Evolutionary conservation across 2,329 filamentous ascomycete species (phyloP).

Genomic region (Microdochium trichocladiopsis): DNA sequence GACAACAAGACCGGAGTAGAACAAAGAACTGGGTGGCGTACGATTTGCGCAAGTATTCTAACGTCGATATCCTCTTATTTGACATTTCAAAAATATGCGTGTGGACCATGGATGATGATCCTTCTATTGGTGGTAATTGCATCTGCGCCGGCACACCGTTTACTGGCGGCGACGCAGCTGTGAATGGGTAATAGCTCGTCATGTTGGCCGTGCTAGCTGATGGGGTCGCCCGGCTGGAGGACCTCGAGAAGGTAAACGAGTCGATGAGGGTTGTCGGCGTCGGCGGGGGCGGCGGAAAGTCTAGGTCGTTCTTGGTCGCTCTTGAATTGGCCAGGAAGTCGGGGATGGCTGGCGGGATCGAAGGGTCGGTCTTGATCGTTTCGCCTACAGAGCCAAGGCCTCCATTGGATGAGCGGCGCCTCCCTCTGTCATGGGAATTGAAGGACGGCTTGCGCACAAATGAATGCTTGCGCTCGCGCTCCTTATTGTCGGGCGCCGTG

Average conservation of each 20-base stretch:
- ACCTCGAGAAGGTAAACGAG: background rate
- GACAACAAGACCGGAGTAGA: background rate
- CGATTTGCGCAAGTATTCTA: constrained; percentile 91
- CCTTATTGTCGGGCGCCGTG: background rate
- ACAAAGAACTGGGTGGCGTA: constrained; percentile 36
- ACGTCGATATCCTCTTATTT: constrained; percentile 85
- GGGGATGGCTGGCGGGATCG: constrained; percentile 44
- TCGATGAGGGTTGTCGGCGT: background rate
- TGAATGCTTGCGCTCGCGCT: constrained; percentile 42
- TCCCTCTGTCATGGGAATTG: constrained; percentile 27
- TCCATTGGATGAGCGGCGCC: constrained; percentile 32
- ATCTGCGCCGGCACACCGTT: constrained; percentile 3
- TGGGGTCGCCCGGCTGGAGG: background rate
- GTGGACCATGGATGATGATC: constrained; percentile 31
- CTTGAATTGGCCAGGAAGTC: constrained; percentile 40
- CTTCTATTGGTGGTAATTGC: constrained; percentile 9
- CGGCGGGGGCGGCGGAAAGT: background rate
- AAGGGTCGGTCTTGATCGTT: constrained; percentile 30
- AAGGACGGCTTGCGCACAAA: constrained; percentile 48
- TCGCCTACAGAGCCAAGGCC: constrained; percentile 24
- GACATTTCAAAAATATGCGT: constrained; percentile 75
- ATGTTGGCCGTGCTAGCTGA: constrained; percentile 22
- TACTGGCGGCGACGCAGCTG: constrained; percentile 15
- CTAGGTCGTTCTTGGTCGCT: constrained; percentile 15
- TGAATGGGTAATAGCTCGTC: constrained; percentile 33